A percentile compares a stretch with the other conserved stretches of the same genome.
Evolutionary conservation across 1,284 basidiomycete genomes (phyloP).

Genomic region (Fistulinella cinereoalba): DNA sequence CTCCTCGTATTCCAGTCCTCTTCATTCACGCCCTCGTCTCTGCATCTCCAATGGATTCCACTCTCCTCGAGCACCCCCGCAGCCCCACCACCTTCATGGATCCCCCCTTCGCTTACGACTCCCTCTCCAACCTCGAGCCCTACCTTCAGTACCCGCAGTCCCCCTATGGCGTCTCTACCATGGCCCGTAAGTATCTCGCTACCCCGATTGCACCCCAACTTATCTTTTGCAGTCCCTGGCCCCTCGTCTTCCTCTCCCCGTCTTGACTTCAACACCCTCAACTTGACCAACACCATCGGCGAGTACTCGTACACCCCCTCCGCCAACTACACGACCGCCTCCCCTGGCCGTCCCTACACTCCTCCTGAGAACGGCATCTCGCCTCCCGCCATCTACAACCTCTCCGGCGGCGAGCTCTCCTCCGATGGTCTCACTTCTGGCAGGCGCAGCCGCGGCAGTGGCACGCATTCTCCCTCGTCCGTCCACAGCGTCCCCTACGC

Average conservation of each 20-base stretch:
- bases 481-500: slow-evolving; percentile 48
- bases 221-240: slow-evolving; percentile 37
- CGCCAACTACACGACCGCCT: slow-evolving; percentile 46
- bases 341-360: slow-evolving; percentile 65
- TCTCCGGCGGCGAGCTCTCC: slow-evolving; percentile 66
- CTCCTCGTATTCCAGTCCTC: slow-evolving; percentile 37
- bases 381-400: slow-evolving; percentile 65
- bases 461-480: slow-evolving; percentile 58
- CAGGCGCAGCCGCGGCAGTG: slow-evolving; percentile 63
- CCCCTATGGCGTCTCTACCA: slow-evolving; percentile 42
- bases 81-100: slow-evolving; percentile 53
- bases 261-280: slow-evolving; percentile 60
- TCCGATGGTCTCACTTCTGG: slow-evolving; percentile 64
- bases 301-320: slow-evolving; percentile 66
- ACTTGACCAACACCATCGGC: slow-evolving; percentile 52
- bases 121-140: slow-evolving; percentile 50
- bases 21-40: slow-evolving; percentile 35
- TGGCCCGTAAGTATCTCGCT: slow-evolving; percentile 47
- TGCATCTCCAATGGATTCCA: slow-evolving; percentile 43
- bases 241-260: slow-evolving; percentile 52
- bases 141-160: slow-evolving; percentile 52
- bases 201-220: background rate
- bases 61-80: slow-evolving; percentile 48
- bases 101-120: slow-evolving; percentile 54
- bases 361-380: slow-evolving; percentile 66